A percentile compares a stretch with the other conserved stretches of the same genome.
phyloP scores from a whole-genome alignment of 75 land plant genomes.

The Cunninghamia lanceolata region DNA sequence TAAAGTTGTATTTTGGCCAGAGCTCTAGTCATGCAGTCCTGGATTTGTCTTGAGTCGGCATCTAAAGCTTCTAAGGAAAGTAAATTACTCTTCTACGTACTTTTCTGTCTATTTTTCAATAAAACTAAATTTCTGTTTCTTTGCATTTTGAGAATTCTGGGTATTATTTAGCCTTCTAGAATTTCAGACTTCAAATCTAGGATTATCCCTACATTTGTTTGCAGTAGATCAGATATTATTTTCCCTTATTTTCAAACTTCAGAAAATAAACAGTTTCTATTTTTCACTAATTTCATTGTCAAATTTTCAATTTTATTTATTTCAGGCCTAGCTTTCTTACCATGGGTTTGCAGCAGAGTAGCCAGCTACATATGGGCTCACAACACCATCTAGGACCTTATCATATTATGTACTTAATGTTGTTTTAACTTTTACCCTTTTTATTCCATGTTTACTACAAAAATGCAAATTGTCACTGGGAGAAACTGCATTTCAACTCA shows the following conservation, averaged over 20 bases:
- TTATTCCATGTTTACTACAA: not conserved
- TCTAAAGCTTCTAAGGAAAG: not conserved
- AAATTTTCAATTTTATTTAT: not conserved
- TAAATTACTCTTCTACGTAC: not conserved
- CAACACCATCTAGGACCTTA: not conserved
- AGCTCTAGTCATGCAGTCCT: not conserved
- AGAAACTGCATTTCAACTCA: not conserved
- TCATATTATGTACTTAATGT: not conserved
- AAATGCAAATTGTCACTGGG: not conserved
- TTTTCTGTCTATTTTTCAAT: not conserved
- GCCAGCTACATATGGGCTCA: not conserved
- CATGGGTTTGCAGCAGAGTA: not conserved
- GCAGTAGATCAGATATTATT: not conserved
- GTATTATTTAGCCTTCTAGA: not conserved
- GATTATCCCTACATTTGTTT: not conserved
- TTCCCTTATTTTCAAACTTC: not conserved
- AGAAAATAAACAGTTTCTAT: not conserved
- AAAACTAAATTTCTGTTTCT: not conserved
- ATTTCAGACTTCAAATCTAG: not conserved
- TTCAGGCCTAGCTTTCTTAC: not conserved
- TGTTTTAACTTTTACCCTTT: not conserved
- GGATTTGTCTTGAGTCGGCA: not conserved
- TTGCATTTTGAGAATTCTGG: not conserved
- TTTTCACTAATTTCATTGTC: not conserved
- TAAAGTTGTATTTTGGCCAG: not conserved